Percentiles rank a stretch among this genome's conserved stretches.
These are phyloP conservation scores for Scutellaria baicalensis DNA, from an alignment of 257 asterid genomes.

Conservation along the genomic window DNA sequence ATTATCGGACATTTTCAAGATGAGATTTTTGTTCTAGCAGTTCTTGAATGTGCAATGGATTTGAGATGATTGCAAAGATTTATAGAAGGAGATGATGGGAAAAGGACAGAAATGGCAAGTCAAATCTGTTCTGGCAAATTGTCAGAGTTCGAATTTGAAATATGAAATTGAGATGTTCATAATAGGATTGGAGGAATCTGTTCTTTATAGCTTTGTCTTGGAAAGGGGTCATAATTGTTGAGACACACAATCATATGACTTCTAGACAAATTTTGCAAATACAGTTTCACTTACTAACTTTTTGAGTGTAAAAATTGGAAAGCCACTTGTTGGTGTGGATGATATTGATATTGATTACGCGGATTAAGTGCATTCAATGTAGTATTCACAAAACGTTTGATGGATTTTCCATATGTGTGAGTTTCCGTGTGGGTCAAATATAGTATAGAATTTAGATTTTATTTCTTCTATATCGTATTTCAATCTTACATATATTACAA, in stretches of 20 bases:
- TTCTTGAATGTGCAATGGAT: neutral
- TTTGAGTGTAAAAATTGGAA: no score
- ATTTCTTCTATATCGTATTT: no score
- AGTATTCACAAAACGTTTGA: no score
- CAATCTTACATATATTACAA: no score
- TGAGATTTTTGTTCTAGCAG: neutral
- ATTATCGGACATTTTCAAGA: slow-evolving; percentile 17
- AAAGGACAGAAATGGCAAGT: neutral
- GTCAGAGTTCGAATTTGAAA: no score
- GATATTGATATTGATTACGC: no score
- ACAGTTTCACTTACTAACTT: neutral
- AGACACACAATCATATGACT: neutral
- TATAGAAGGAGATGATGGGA: neutral
- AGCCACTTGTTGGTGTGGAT: no score
- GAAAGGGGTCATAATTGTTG: neutral
- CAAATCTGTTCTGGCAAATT: slow-evolving; percentile 9
- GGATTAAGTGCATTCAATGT: no score
- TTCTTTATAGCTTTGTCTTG: neutral
- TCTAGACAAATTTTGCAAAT: neutral
- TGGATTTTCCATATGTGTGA: no score
- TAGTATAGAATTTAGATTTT: no score
- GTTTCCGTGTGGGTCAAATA: no score
- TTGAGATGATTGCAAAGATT: neutral
- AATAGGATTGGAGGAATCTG: neutral
- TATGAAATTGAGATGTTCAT: neutral